Evolutionary conservation across 1,284 basidiomycete species (phyloP), one percentile per base, ranked within the genome.

Genomic region (Malassezia restricta): DNA sequence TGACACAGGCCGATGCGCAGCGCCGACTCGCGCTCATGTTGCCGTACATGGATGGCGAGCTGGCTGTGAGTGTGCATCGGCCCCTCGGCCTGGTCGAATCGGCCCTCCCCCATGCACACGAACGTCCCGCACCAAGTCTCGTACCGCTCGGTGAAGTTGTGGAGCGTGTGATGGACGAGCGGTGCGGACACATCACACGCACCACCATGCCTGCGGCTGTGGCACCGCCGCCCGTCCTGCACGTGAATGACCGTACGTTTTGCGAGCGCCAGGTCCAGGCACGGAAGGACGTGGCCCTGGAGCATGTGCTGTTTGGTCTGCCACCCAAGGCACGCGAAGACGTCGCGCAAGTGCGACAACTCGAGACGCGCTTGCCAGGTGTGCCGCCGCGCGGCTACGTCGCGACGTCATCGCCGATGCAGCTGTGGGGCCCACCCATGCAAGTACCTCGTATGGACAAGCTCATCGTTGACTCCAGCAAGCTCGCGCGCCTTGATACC

Each of bases 381-480:
- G 73, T 91, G 27, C 78, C 78, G 6, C 79, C 83, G 2, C 68
- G 74, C 1, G 94, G 94, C 35, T 75, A 98, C 32, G 68, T 92
- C 47, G 78, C 77, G 28, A 75, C 74, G 33, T 87, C 90, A 3
- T 78, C 85, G 7, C 64, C 74, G 4, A 79, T 86, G 62, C 89
- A 96, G 71, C 76, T 89, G 11, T 91, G 91, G 2, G 76, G 80
- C 51, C 83, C 89, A 11, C 80, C 81, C 35, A 91, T 98, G 85
- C 83, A 86, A 61, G 85, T 96, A 28, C 94, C 94, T 2, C 88
- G 94, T 62, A 87, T 89, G 56, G 91, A 95, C 75, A 82, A 94
- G 55, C 81, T 99, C 17, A 87, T 99, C 55, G 89, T 89, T 59
- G 94, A 99, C 75, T 96, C 94, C 24, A 89, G 85, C 51, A 99